phyloP scores from a whole-genome alignment of 2,329 filamentous ascomycete genomes.

The Claviceps digitariae region DNA sequence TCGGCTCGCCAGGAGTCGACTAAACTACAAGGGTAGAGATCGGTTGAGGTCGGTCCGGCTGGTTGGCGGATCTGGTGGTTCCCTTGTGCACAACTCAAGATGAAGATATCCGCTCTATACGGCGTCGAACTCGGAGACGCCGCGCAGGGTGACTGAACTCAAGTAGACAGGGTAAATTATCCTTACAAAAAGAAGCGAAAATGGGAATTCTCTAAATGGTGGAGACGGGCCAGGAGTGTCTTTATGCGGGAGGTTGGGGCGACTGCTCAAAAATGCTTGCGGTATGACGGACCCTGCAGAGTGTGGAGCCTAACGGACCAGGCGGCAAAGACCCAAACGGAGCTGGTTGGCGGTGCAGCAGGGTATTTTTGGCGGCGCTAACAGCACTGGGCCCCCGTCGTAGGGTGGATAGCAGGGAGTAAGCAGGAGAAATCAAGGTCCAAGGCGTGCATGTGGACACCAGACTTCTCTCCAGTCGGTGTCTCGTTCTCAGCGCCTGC shows the following conservation, averaged over 20 bases:
- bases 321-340: conserved; percentile 1
- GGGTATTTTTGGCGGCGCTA: conserved; percentile 2
- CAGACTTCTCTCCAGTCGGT: too few relatives aligned
- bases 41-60: not conserved
- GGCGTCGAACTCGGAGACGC: not conserved
- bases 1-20: conserved; percentile 1
- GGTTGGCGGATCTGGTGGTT: not conserved
- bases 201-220: conserved; percentile 2
- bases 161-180: not conserved
- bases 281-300: conserved; percentile 1
- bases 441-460: too few relatives aligned
- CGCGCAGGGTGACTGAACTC: not conserved
- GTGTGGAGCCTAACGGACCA: conserved; percentile 3
- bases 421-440: not conserved
- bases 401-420: conserved; percentile 5
- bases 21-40: conserved; percentile 1
- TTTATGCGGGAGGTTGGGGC: conserved; percentile 7
- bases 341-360: conserved; percentile 5
- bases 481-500: conserved; percentile 1
- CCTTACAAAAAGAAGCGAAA: not conserved
- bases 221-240: conserved; percentile 1
- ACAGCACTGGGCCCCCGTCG: conserved; percentile 2
- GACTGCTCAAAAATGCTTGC: conserved; percentile 4
- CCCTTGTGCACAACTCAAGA: not conserved
- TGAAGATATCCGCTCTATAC: not conserved